Evolutionary conservation across 1,284 basidiomycete genomes (phyloP).

Genomic region (Cutaneotrichosporon cavernicola): DNA sequence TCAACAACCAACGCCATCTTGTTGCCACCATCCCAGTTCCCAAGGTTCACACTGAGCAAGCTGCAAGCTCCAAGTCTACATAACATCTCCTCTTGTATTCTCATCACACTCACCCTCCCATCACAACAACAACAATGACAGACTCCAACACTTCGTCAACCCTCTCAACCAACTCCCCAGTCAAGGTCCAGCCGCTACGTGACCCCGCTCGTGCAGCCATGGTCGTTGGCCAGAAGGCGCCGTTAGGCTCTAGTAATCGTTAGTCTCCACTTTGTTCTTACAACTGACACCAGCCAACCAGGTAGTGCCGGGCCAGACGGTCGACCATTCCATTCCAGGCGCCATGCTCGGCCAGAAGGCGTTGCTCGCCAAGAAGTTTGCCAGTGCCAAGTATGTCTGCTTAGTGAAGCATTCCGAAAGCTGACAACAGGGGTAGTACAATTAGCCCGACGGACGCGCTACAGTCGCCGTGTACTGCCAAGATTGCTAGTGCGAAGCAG

Average conservation of each 20-base stretch:
- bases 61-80: background rate
- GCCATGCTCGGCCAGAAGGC: conserved; percentile 72
- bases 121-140: background rate
- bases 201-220: conserved; percentile 76
- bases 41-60: background rate
- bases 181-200: conserved; percentile 62
- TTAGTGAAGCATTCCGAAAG: background rate
- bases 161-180: background rate
- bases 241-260: conserved; percentile 64
- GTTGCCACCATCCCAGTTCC: background rate
- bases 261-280: conserved; percentile 27
- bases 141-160: background rate
- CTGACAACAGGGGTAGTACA: conserved; percentile 66
- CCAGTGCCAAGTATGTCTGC: conserved; percentile 68
- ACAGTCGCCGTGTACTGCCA: conserved; percentile 86
- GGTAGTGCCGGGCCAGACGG: conserved; percentile 49
- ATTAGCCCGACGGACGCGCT: conserved; percentile 90
- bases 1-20: background rate
- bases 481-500: conserved; percentile 82
- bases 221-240: conserved; percentile 72
- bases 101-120: background rate
- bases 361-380: conserved; percentile 80
- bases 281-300: conserved; percentile 41
- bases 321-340: conserved; percentile 36
- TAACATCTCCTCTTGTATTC: background rate